Conservation (phyloP, 2,329 filamentous ascomycete genomes). For the Trichoderma arundinaceum region DNA sequence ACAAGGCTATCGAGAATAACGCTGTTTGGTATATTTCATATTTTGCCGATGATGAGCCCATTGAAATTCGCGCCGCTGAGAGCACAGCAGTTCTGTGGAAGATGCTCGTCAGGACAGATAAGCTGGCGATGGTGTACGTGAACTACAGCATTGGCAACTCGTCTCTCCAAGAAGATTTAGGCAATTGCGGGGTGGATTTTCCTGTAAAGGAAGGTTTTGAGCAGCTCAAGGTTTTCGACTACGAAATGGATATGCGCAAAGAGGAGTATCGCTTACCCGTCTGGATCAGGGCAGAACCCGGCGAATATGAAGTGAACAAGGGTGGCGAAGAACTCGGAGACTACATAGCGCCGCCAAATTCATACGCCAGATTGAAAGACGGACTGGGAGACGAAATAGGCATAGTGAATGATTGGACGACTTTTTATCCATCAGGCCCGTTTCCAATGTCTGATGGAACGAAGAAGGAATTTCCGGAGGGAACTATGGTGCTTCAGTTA, state of each 20-base stretch:
- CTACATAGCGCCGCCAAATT: conserved; percentile 6
- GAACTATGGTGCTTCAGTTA: conserved; percentile 34
- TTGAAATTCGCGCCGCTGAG: conserved; percentile 25
- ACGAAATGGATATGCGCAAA: conserved; percentile 31
- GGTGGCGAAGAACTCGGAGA: conserved; percentile 20
- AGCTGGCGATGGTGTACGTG: conserved; percentile 32
- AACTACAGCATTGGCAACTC: conserved; percentile 38
- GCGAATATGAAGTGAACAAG: conserved; percentile 35
- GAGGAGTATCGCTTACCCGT: conserved; percentile 13
- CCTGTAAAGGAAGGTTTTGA: conserved; percentile 32
- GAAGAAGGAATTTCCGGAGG: conserved; percentile 35
- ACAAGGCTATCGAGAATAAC: conserved; percentile 21
- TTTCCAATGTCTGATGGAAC: conserved; percentile 33
- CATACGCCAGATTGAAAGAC: conserved; percentile 6
- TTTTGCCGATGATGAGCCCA: conserved; percentile 32
- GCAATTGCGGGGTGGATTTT: conserved; percentile 34
- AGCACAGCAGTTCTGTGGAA: conserved; percentile 36
- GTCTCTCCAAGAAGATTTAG: conserved; percentile 35
- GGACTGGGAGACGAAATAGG: conserved; percentile 15
- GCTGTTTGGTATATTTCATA: conserved; percentile 37
- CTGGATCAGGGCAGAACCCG: conserved; percentile 34
- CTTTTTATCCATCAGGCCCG: background rate
- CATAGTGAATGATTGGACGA: conserved; percentile 7
- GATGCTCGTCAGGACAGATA: conserved; percentile 36
- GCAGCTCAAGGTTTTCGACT: conserved; percentile 30